Conservation (phyloP, 2,329 filamentous ascomycete species). For the Teratosphaeria nubilosa region DNA sequence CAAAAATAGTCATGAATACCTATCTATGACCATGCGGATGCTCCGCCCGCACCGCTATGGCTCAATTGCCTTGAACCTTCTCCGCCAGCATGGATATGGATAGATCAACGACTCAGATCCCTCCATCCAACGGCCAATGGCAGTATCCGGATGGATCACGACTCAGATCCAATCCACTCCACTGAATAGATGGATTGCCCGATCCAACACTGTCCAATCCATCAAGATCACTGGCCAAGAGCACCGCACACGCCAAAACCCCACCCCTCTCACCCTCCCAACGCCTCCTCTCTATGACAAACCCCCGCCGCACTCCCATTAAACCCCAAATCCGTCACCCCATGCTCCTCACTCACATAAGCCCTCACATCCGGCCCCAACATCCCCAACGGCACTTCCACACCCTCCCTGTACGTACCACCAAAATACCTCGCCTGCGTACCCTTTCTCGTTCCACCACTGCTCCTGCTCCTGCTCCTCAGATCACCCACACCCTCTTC, state of each 20-base stretch:
- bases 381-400: constrained; percentile 16
- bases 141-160: too few species aligned
- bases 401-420: constrained; percentile 15
- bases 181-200: too few species aligned
- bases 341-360: constrained; percentile 14
- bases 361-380: constrained; percentile 18
- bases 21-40: too few species aligned
- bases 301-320: constrained; percentile 19
- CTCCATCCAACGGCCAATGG: too few species aligned
- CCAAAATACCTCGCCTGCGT: constrained; percentile 19
- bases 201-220: too few species aligned
- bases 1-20: too few species aligned
- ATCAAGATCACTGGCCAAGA: too few species aligned
- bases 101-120: too few species aligned
- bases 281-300: constrained; percentile 7
- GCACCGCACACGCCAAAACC: not conserved
- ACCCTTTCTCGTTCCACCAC: constrained; percentile 4
- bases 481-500: constrained; percentile 6
- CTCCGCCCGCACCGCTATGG: too few species aligned
- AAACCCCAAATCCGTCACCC: constrained; percentile 14
- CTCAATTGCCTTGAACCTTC: too few species aligned
- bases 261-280: not conserved
- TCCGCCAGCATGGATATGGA: too few species aligned
- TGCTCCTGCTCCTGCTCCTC: constrained; percentile 5
- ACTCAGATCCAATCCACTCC: too few species aligned